These are phyloP conservation scores for Backusella westeae DNA, from an alignment of 192 early-diverging fungal genomes.

Conservation along the genomic window DNA sequence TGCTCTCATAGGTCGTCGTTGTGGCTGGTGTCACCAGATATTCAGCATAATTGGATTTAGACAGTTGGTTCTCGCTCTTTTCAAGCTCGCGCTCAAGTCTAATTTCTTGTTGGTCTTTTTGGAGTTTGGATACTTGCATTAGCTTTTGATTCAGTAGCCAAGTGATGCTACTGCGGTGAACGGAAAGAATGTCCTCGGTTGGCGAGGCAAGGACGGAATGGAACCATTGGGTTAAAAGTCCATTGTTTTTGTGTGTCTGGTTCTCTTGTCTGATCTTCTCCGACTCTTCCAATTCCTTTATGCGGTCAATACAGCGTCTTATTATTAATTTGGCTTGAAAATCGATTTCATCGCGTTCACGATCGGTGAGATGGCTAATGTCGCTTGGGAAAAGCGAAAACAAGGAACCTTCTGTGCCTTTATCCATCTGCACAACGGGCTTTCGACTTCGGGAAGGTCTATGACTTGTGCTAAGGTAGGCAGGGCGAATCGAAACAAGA, in stretches of 20 bases:
- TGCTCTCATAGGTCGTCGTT: not conserved
- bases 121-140: conserved; percentile 61
- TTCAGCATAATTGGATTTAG: conserved; percentile 7
- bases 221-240: conserved; percentile 42
- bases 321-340: conserved; percentile 58
- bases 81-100: conserved; percentile 65
- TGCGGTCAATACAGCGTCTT: conserved; percentile 52
- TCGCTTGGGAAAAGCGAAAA: conserved; percentile 24
- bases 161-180: conserved; percentile 65
- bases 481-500: conserved; percentile 49
- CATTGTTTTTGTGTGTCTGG: conserved; percentile 3
- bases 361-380: conserved; percentile 48
- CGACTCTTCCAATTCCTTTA: conserved; percentile 54
- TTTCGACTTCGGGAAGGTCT: conserved; percentile 11
- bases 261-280: conserved; percentile 40
- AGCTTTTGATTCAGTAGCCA: conserved; percentile 68
- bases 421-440: not conserved
- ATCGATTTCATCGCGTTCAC: conserved; percentile 69
- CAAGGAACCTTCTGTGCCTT: not conserved
- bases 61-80: conserved; percentile 53
- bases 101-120: conserved; percentile 70
- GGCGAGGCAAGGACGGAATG: conserved; percentile 26
- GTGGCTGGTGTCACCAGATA: not conserved
- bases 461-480: conserved; percentile 40
- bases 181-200: conserved; percentile 54